Base-by-base conservation (phyloP, 441 rosid species). In the Dalechampia spathulata region DNA sequence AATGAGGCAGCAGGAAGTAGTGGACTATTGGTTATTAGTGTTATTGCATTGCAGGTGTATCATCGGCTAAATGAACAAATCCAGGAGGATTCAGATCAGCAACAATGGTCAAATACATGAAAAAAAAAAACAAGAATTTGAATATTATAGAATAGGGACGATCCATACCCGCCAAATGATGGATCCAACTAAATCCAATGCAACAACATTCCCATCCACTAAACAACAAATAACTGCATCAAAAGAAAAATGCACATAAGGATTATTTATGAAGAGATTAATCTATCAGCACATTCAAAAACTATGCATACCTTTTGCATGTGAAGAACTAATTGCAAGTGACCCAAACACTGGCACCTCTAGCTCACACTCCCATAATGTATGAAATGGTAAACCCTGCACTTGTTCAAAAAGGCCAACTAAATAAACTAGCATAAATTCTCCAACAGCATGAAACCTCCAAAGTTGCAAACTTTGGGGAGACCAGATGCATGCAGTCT, bases 281-380 rank as follows among this genome's bases (percentile, higher is more conserved):
- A 38, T 40, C 28, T 6, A 38, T 1, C 21, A 25, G 39, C 9
- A 3, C 34, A 8, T 58, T 20, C 38, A 54, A 37, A 14, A 57
- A 49, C 16, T 55, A 26, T 16, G 38, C 48, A 53, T 65, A 88
- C 98, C 78, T 49, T 72, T 67, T 75, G 73, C 81, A 71, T 57
- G 69, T 61, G 69, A 58, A 53, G 77, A 69, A 55, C 72, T 48
- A 67, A 93, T 56, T 60, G 83, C 62, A 44, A 83, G 71, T 19
- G 99, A 90, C 60, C 91, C 97, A 65, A 93, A 93, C 20, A 81
- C 69, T 19, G 99, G 97, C 28, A 75, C 87, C 63, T 71, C 81
- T 38, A 93, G 75, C 68, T 90, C 97, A 58, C 49, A 68, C 52
- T 67, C 48, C 97, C 99, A 93, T 71, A 78, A 58, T 54, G 78